Conservation (phyloP, 2,329 filamentous ascomycete genomes). For the Pseudogymnoascus sp. region DNA sequence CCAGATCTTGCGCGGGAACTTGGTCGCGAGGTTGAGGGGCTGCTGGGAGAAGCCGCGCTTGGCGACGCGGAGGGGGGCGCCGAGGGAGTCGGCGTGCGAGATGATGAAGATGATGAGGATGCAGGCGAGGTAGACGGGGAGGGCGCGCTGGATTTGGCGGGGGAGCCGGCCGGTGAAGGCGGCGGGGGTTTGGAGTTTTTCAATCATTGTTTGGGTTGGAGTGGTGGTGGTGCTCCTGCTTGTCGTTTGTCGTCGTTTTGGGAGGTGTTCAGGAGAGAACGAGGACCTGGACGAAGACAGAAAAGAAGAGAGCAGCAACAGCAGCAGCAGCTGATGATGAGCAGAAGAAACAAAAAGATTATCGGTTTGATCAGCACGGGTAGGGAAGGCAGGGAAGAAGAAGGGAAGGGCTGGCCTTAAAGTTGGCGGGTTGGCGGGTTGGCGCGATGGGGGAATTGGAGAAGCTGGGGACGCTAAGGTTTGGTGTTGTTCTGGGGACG, state of each 20-base stretch:
- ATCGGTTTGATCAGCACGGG: not conserved
- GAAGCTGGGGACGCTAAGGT: not conserved
- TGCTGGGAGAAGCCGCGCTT: not conserved
- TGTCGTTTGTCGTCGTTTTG: not conserved
- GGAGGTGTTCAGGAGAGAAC: not conserved
- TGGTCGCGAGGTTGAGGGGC: conserved; percentile 14
- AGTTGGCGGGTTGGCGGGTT: not conserved
- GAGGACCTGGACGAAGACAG: not conserved
- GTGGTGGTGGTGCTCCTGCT: not conserved
- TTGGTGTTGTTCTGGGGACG: not conserved
- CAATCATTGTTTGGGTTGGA: not conserved
- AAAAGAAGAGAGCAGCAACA: not conserved
- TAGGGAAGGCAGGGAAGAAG: not conserved
- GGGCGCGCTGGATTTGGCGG: conserved; percentile 19
- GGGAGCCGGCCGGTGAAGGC: conserved; percentile 8
- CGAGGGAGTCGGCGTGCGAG: conserved; percentile 15
- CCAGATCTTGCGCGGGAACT: conserved; percentile 63
- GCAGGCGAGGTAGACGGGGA: conserved; percentile 21
- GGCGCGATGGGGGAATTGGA: not conserved
- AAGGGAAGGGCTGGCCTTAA: not conserved
- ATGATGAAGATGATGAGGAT: conserved; percentile 21
- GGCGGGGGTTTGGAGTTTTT: not conserved
- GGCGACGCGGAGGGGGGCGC: conserved; percentile 8
- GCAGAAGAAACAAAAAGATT: not conserved
- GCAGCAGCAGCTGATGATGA: conserved; percentile 9